phyloP scores from a whole-genome alignment of 345 rosid species.

The Gossypium rotundifolium region DNA sequence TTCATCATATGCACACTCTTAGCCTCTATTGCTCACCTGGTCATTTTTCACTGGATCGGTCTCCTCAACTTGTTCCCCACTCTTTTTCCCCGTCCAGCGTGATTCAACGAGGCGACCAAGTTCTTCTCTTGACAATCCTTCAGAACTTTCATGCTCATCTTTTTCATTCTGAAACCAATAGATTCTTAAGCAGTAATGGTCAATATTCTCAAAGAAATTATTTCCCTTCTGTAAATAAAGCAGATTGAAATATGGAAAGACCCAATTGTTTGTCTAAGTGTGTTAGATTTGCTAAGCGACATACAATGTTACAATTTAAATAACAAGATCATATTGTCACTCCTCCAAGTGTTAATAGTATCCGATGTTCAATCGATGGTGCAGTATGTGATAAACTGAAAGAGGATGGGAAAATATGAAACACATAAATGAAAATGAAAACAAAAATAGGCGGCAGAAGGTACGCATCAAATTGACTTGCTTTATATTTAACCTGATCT shows the following conservation, averaged over 20 bases:
- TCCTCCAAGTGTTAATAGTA: background rate
- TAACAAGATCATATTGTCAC: background rate
- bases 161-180: conserved; percentile 24
- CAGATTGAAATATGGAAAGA: background rate
- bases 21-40: background rate
- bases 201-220: background rate
- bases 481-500: conserved; percentile 33
- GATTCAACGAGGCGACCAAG: conserved; percentile 63
- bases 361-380: background rate
- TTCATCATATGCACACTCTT: conserved; percentile 17
- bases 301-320: background rate
- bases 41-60: conserved; percentile 16
- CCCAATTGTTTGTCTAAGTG: background rate
- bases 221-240: background rate
- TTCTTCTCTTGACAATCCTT: conserved; percentile 62
- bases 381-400: too few species aligned
- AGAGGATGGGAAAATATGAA: background rate
- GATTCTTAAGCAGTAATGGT: background rate
- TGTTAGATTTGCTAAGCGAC: background rate
- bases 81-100: conserved; percentile 58
- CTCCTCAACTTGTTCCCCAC: conserved; percentile 23
- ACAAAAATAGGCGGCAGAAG: background rate
- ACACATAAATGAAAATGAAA: background rate
- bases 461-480: background rate
- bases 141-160: conserved; percentile 26